These are phyloP conservation scores for Leccinum broughii DNA, from an alignment of 768 basidiomycete genomes.

Conservation along the genomic window DNA sequence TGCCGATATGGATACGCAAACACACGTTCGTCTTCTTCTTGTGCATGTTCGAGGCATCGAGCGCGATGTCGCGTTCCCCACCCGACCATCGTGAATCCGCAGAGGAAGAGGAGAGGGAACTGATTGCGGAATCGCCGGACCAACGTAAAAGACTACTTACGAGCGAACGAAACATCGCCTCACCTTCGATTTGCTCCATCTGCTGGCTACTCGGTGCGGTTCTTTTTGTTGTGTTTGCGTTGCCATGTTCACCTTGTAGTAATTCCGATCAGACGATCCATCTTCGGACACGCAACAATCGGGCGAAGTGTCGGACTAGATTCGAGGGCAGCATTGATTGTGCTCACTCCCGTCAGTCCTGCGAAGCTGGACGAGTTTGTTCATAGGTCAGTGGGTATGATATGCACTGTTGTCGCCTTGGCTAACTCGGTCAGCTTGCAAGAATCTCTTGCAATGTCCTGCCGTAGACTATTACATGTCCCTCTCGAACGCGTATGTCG, in stretches of 20 bases:
- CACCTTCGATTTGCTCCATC: constrained; percentile 91
- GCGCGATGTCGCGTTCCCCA: constrained; percentile 47
- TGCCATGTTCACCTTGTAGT: neutral
- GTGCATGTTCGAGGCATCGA: constrained; percentile 29
- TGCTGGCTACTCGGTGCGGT: constrained; percentile 78
- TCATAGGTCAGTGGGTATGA: too few species aligned
- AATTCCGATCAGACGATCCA: constrained; percentile 66
- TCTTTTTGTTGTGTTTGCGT: neutral
- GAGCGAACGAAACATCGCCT: constrained; percentile 83
- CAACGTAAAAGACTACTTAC: constrained; percentile 64
- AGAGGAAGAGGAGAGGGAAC: constrained; percentile 62
- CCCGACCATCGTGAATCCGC: constrained; percentile 54
- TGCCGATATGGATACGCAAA: constrained; percentile 87
- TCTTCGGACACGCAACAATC: constrained; percentile 81
- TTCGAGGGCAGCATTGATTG: too few species aligned
- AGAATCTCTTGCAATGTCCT: too few species aligned
- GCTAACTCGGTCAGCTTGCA: too few species aligned
- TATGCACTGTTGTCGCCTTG: too few species aligned
- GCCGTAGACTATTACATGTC: too few species aligned
- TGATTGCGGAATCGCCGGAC: constrained; percentile 72
- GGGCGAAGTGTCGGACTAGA: constrained; percentile 73
- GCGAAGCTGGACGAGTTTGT: too few species aligned
- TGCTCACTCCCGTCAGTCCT: too few species aligned
- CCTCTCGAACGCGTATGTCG: too few species aligned
- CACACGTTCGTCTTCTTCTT: constrained; percentile 94